These are phyloP conservation scores for Castanea mollissima DNA, from an alignment of 306 rosid genomes.

Conservation along the genomic window DNA sequence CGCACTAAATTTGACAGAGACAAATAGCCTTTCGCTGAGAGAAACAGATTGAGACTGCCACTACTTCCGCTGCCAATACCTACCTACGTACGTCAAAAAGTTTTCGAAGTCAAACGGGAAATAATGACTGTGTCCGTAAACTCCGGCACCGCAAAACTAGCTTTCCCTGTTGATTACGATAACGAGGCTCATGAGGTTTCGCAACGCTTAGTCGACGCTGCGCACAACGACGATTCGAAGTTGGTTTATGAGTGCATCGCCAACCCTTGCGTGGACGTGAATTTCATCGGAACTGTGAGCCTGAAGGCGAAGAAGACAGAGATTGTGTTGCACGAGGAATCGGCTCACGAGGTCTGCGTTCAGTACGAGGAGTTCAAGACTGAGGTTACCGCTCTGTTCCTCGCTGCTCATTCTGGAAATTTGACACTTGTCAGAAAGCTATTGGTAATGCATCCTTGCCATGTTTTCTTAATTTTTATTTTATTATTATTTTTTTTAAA, in stretches of 20 bases:
- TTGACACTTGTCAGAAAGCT: slow-evolving; percentile 43
- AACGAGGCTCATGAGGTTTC: slow-evolving; percentile 42
- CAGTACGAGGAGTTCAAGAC: slow-evolving; percentile 62
- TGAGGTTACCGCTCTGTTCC: slow-evolving; percentile 62
- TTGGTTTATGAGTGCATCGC: slow-evolving; percentile 29
- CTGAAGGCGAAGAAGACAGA: slow-evolving; percentile 53
- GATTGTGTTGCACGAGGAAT: slow-evolving; percentile 46
- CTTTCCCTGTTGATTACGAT: slow-evolving; percentile 38
- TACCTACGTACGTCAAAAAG: neutral
- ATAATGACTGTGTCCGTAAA: slow-evolving; percentile 40
- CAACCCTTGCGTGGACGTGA: slow-evolving; percentile 50
- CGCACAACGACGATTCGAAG: slow-evolving; percentile 25
- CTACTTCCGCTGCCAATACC: neutral
- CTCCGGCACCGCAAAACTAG: slow-evolving; percentile 33
- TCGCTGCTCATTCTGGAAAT: slow-evolving; percentile 61
- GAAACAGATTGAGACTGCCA: neutral
- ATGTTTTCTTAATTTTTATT: no score
- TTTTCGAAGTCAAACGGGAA: neutral
- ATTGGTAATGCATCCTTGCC: slow-evolving; percentile 35
- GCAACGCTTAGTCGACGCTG: slow-evolving; percentile 54
- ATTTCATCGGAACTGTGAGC: slow-evolving; percentile 59
- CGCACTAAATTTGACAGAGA: neutral
- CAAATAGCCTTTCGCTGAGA: neutral
- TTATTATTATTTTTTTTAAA: neutral
- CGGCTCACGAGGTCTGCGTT: slow-evolving; percentile 43